These are phyloP conservation scores for Cryptococcus maquisensis DNA, from an alignment of 1,284 basidiomycete genomes.

Conservation along the genomic window DNA sequence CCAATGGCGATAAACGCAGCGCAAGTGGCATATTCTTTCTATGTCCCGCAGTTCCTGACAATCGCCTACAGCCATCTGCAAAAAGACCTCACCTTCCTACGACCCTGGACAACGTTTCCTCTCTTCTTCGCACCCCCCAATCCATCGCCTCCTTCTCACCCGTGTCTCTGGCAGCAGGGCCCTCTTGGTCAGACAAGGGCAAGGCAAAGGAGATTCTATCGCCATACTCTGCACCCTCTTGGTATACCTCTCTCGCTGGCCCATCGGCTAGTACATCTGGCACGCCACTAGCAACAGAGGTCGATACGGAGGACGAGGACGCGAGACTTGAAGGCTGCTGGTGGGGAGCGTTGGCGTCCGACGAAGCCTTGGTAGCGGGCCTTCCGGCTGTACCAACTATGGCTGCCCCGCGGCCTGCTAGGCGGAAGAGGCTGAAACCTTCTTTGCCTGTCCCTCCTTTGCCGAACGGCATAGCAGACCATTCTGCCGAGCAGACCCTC, in stretches of 20 bases:
- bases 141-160: constrained; percentile 54
- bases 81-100: constrained; percentile 41
- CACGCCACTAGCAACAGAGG: neutral
- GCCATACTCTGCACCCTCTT: constrained; percentile 30
- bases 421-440: constrained; percentile 1
- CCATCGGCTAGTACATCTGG: neutral
- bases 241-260: constrained; percentile 28
- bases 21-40: neutral
- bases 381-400: constrained; percentile 39
- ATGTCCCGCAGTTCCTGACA: neutral
- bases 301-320: constrained; percentile 24
- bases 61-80: constrained; percentile 24
- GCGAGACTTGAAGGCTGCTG: constrained; percentile 39
- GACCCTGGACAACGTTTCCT: constrained; percentile 50
- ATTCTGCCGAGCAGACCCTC: no score
- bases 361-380: constrained; percentile 36
- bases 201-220: constrained; percentile 39
- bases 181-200: constrained; percentile 41
- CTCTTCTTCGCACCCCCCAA: constrained; percentile 58
- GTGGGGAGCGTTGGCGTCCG: constrained; percentile 39
- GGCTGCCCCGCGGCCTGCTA: constrained; percentile 11
- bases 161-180: constrained; percentile 32
- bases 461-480: neutral
- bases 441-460: neutral
- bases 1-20: constrained; percentile 7